Evolutionary conservation across 2,329 filamentous ascomycete genomes (phyloP).

Genomic region (Cercospora citrullina): DNA sequence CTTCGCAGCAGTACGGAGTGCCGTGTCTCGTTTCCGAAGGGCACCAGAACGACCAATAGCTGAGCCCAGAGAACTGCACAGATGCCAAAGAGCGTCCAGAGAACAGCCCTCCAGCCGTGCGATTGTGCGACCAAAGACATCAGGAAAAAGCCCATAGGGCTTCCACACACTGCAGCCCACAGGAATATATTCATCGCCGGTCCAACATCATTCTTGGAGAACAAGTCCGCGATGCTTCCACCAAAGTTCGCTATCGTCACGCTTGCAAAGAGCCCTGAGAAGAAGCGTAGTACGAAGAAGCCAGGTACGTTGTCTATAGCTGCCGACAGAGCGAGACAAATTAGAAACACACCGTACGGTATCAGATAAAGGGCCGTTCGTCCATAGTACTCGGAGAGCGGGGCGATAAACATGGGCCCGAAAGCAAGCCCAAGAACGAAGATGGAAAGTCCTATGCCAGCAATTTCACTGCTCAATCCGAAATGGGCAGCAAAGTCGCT

Average conservation of each 20-base stretch:
- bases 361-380: slow-evolving; percentile 46
- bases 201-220: slow-evolving; percentile 47
- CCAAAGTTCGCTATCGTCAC: slow-evolving; percentile 54
- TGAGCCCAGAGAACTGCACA: slow-evolving; percentile 48
- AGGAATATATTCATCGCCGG: slow-evolving; percentile 47
- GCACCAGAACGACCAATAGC: slow-evolving; percentile 41
- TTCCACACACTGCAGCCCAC: slow-evolving; percentile 51
- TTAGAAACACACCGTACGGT: slow-evolving; percentile 46
- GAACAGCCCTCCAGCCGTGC: slow-evolving; percentile 47
- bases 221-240: slow-evolving; percentile 54
- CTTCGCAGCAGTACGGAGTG: slow-evolving; percentile 48
- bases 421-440: slow-evolving; percentile 52
- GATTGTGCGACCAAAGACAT: slow-evolving; percentile 49
- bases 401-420: slow-evolving; percentile 49
- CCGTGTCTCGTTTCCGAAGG: slow-evolving; percentile 45
- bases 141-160: slow-evolving; percentile 49
- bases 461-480: slow-evolving; percentile 43
- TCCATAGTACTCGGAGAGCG: slow-evolving; percentile 49
- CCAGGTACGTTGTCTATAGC: slow-evolving; percentile 43
- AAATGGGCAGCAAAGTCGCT: slow-evolving; percentile 47
- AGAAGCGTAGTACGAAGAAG: slow-evolving; percentile 47
- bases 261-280: slow-evolving; percentile 50
- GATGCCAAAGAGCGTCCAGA: slow-evolving; percentile 51
- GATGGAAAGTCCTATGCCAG: slow-evolving; percentile 48
- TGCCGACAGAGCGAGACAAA: slow-evolving; percentile 47